Conservation (phyloP, 495 filamentous ascomycete genomes). For the Penicillium bovifimosum region DNA sequence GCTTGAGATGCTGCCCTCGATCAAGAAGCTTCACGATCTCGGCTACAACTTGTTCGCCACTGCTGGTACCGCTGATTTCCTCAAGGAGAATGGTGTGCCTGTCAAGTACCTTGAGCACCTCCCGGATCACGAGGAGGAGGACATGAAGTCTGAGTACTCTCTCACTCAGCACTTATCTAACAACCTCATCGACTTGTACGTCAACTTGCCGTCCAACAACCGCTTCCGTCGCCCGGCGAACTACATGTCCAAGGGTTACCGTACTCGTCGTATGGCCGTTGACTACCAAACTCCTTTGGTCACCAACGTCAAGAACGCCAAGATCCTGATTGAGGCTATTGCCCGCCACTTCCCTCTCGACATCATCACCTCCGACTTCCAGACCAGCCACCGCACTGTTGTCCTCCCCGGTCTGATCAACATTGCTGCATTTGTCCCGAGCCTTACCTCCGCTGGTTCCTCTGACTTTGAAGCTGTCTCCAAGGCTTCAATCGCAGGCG, state of each 20-base stretch:
- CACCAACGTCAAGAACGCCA: slow-evolving; percentile 98
- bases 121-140: slow-evolving; percentile 53
- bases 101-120: slow-evolving; percentile 90
- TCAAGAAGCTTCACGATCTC: slow-evolving; percentile 77
- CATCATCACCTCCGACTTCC: slow-evolving; percentile 76
- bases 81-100: slow-evolving; percentile 82
- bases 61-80: slow-evolving; percentile 90
- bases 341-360: slow-evolving; percentile 79
- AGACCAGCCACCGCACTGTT: slow-evolving; percentile 77
- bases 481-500: slow-evolving; percentile 67
- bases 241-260: slow-evolving; percentile 97
- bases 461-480: slow-evolving; percentile 66
- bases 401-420: slow-evolving; percentile 74
- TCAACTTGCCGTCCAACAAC: slow-evolving; percentile 98
- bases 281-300: slow-evolving; percentile 97
- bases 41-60: slow-evolving; percentile 95
- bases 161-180: slow-evolving; percentile 92
- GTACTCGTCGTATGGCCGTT: slow-evolving; percentile 93
- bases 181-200: slow-evolving; percentile 95
- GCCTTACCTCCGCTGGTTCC: slow-evolving; percentile 57
- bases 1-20: slow-evolving; percentile 90
- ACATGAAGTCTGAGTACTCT: slow-evolving; percentile 93
- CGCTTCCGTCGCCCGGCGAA: slow-evolving; percentile 90
- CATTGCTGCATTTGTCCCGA: slow-evolving; percentile 75
- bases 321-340: slow-evolving; percentile 92